Evolutionary conservation across 1,284 basidiomycete genomes (phyloP), one percentile per base, ranked within the genome.

Genomic region (Austroboletus novae-zelandiae): DNA sequence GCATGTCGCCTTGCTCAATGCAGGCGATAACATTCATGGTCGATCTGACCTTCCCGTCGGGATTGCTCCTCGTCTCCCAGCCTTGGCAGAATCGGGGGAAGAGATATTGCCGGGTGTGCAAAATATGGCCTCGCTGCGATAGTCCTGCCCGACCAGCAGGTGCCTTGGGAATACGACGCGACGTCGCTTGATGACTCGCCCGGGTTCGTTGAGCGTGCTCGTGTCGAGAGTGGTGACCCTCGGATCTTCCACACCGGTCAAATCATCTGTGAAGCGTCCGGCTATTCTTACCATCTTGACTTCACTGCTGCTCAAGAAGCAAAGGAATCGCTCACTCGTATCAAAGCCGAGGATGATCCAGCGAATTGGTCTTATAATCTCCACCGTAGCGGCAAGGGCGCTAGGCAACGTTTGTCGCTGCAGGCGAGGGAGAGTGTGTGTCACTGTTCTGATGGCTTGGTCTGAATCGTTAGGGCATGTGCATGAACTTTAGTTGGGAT

Each of bases 401-500:
- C 86, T 25, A 75, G 86, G 13, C 86, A 89, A 60, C 73, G 86
- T 31, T 66, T 89, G 42, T 68, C 89, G 29, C 68, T 78, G 13
- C 80, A 78, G 44, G 84, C 84, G 11, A 72, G 74, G 40, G 78
- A 84, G 48, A 62, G 86, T 20, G 76, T 77, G 34, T 54, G 65
- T 60, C 7, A 13, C 46, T 43, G 27, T 35, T 2, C 44, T 30
- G 30, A 20, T 0, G 20, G 31, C 20, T 7, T 17, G n/a, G 29
- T 18, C 20, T 23, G 25, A 18, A 18, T 20, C 29, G 20, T n/a
- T 30, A 78, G 76, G 85, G 20, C 3, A 23, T 23, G 20, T 23
- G 86, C 9, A 86, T 86, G 83, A 86, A 85, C 58, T 80, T 74
- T 35, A 85, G 88, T 56, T 89, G 86, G 86, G 84, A 87, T 57